Evolutionary conservation across 2,329 filamentous ascomycete species (phyloP), one percentile per base, ranked within the genome.

Genomic region (Phyllachora maydis): DNA sequence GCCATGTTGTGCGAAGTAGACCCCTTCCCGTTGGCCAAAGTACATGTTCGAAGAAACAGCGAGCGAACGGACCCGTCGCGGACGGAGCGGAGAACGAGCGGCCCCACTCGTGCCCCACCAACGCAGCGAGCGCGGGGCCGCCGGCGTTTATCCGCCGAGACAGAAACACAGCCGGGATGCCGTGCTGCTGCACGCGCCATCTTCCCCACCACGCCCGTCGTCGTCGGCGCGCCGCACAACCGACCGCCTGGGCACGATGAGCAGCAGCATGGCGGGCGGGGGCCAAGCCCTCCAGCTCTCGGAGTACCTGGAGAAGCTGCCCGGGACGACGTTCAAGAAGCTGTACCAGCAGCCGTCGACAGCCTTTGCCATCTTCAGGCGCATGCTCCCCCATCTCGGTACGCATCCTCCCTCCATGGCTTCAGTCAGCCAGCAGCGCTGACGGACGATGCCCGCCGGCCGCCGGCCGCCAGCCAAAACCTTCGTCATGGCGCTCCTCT

Each of bases 311-410:
- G 83, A 95, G 61, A 70, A 73, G 45, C 72, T 91, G 40, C 78
- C 78, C 23, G 81, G 83, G 32, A 81, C 77, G 19, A 90, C 81
- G 17, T 92, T 95, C 48, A 68, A 70, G 43, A 76, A 79, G 47
- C 64, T 98, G 21, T 98, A 98, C 59, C 76, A 83, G 52, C 83
- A 93, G 56, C 88, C 88, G 15, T 91, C 85, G 19, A 92, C 88
- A 2, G 77, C 83, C 18, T 69, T 98, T 34, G 88, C 88, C 35
- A 83, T 98, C 40, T 95, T 95, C 47, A 70, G 88, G 35, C 83
- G 88, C 52, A 93, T 98, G 82, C 65, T 98, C 28, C 81, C 88
- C 28, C 77, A 90, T 41, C 54, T 95, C 30, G 81, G 77, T 83
- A 58, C 8, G 25, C 6, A 12, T 19, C 15, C 5, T 3, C 14